phyloP scores from a whole-genome alignment of 805 yeast species.

The Priceomyces medius region DNA sequence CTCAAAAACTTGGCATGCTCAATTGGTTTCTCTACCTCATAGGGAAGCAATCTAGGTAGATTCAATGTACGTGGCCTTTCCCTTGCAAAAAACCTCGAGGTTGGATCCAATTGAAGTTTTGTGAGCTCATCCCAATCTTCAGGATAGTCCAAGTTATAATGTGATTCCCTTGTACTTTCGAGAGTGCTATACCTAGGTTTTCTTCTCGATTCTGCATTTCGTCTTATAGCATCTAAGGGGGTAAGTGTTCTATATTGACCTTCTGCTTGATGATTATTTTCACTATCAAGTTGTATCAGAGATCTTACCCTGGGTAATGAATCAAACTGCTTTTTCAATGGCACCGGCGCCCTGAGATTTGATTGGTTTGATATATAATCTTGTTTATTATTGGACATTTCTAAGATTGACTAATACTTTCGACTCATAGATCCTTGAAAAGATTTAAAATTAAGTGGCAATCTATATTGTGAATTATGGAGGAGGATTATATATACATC shows the following conservation, averaged over 20 bases:
- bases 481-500: background rate
- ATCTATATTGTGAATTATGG: background rate
- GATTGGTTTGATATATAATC: background rate
- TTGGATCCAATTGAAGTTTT: slow-evolving; percentile 30
- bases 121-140: slow-evolving; percentile 32
- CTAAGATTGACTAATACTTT: background rate
- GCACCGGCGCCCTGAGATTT: slow-evolving; percentile 18
- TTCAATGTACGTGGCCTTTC: slow-evolving; percentile 40
- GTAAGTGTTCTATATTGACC: slow-evolving; percentile 5
- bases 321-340: slow-evolving; percentile 10
- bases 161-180: slow-evolving; percentile 27
- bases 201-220: slow-evolving; percentile 10
- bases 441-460: background rate
- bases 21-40: slow-evolving; percentile 61
- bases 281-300: slow-evolving; percentile 8
- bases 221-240: background rate
- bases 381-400: slow-evolving; percentile 1
- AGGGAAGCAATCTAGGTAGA: slow-evolving; percentile 60
- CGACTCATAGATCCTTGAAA: background rate
- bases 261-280: background rate
- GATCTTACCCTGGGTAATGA: slow-evolving; percentile 9
- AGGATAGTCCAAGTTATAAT: slow-evolving; percentile 55
- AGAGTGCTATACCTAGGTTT: slow-evolving; percentile 34
- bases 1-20: slow-evolving; percentile 74
- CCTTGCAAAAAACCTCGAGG: slow-evolving; percentile 38